These are phyloP conservation scores for Scheffersomyces parashehatae DNA, from an alignment of 1,139 yeast species.

Conservation along the genomic window DNA sequence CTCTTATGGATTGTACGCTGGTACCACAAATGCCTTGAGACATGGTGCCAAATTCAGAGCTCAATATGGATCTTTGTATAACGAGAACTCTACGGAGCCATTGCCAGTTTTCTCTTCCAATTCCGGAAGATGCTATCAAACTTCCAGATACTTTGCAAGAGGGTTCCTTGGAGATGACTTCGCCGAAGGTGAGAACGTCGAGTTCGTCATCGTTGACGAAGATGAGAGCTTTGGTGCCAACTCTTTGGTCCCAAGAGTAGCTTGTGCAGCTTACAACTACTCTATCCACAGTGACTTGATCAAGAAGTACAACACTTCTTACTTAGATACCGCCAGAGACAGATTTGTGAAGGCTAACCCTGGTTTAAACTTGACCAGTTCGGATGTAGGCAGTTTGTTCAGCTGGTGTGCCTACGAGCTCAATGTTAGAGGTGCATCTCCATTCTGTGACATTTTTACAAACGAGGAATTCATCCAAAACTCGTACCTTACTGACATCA, in stretches of 20 bases:
- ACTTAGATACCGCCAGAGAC: conserved; percentile 34
- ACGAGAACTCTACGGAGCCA: conserved; percentile 14
- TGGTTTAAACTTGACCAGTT: conserved; percentile 37
- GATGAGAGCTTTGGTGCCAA: conserved; percentile 18
- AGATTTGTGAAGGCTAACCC: conserved; percentile 40
- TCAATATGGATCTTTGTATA: conserved; percentile 17
- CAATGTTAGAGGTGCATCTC: conserved; percentile 47
- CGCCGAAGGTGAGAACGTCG: conserved; percentile 4
- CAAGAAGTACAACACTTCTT: conserved; percentile 18
- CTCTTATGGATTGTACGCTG: conserved; percentile 28
- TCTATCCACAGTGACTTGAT: conserved; percentile 16
- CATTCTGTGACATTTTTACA: conserved; percentile 52
- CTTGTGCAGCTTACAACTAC: conserved; percentile 27
- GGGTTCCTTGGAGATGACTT: conserved; percentile 30
- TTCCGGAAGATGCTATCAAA: conserved; percentile 15
- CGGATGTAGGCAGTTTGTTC: conserved; percentile 42
- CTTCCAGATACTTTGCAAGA: conserved; percentile 16
- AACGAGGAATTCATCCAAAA: conserved; percentile 46
- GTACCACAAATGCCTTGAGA: conserved; percentile 15
- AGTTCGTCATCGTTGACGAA: conserved; percentile 11
- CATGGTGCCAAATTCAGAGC: conserved; percentile 18
- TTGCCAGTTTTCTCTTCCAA: conserved; percentile 16
- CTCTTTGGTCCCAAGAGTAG: conserved; percentile 20
- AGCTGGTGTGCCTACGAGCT: conserved; percentile 56
- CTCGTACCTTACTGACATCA: conserved; percentile 45